Evolutionary conservation across 2,329 filamentous ascomycete species (phyloP), one percentile per base, ranked within the genome.

Genomic region (Colletotrichum phormii): DNA sequence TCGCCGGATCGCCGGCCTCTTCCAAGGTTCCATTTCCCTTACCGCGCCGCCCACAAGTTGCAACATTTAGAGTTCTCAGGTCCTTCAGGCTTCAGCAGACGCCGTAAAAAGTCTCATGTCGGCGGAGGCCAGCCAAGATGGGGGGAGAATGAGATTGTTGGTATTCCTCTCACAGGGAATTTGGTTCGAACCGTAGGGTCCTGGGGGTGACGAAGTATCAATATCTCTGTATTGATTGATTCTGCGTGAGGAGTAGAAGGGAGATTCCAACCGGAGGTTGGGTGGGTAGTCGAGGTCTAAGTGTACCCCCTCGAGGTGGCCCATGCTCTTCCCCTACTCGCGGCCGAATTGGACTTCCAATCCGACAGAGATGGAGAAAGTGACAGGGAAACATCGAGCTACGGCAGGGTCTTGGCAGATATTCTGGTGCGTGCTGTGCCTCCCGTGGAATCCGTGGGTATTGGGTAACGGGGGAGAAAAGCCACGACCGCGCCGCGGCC

Each of bases 381-480:
- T 26, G 24, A 53, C 64, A 51, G 42, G 37, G 51, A 49, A 67
- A 46, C 46, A 63, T 58, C 46, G 64, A 35, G 46, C 26, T 62
- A 29, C 68, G 57, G 68, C 37, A 62, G 15, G 15, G 46, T 62
- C 64, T 62, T 67, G 64, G 58, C 64, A 42, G n/a, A 54, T n/a
- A 55, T 13, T 35, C 18, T 26, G 7, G 5, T 42, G 12, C 35
- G 22, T 33, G 15, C 37, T 49, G 59, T 29, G 59, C 37, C 42
- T 15, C 55, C 65, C 53, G 69, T 63, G 69, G 64, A 46, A 59
- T 42, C 69, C 69, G 64, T 54, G 58, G 63, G n/a, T 15, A 54
- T 49, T 49, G 18, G 7, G 42, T 49, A 6, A 49, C 42, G 7
- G 18, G 42, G 18, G n/a, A 29, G n/a, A 22, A 42, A 46, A 24